A percentile compares a stretch with the other conserved stretches of the same genome.
Evolutionary conservation across 495 filamentous ascomycete species (phyloP).

Genomic region (Trichocladium antarcticum): DNA sequence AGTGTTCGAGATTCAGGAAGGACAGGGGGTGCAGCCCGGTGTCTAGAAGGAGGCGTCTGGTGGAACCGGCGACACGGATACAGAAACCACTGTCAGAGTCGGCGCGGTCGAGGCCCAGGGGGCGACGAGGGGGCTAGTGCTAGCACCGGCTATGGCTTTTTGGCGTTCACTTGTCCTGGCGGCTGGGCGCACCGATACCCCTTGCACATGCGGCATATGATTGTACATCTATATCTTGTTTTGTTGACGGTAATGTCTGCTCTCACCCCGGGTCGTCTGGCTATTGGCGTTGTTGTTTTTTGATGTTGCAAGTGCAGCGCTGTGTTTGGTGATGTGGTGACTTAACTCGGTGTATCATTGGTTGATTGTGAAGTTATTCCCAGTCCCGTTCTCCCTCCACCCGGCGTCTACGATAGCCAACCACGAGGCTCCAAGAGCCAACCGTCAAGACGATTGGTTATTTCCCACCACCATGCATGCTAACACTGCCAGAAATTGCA

Average conservation of each 20-base stretch:
- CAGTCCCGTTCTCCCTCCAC: background rate
- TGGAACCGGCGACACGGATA: constrained; percentile 27
- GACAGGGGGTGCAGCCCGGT: constrained; percentile 22
- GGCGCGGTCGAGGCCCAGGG: constrained; percentile 25
- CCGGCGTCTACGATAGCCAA: background rate
- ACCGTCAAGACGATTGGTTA: too few species aligned
- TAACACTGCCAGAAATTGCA: too few species aligned
- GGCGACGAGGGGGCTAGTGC: constrained; percentile 21
- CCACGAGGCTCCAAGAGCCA: too few species aligned
- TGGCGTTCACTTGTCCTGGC: constrained; percentile 20
- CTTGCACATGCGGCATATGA: constrained; percentile 20
- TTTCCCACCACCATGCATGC: too few species aligned
- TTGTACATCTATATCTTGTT: constrained; percentile 19
- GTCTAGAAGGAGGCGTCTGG: constrained; percentile 23
- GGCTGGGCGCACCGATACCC: constrained; percentile 22
- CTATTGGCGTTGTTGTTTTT: background rate
- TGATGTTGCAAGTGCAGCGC: constrained; percentile 3
- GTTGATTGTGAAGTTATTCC: constrained; percentile 3
- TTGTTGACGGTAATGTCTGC: constrained; percentile 11
- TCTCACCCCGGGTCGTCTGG: background rate
- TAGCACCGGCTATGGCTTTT: constrained; percentile 14
- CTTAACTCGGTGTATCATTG: background rate
- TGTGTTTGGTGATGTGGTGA: background rate
- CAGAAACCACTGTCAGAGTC: constrained; percentile 30
- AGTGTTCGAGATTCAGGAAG: constrained; percentile 11